A percentile compares a stretch with the other conserved stretches of the same genome.
These are phyloP conservation scores for Aspergillus jensenii DNA, from an alignment of 2,329 filamentous ascomycete species.

Conservation along the genomic window DNA sequence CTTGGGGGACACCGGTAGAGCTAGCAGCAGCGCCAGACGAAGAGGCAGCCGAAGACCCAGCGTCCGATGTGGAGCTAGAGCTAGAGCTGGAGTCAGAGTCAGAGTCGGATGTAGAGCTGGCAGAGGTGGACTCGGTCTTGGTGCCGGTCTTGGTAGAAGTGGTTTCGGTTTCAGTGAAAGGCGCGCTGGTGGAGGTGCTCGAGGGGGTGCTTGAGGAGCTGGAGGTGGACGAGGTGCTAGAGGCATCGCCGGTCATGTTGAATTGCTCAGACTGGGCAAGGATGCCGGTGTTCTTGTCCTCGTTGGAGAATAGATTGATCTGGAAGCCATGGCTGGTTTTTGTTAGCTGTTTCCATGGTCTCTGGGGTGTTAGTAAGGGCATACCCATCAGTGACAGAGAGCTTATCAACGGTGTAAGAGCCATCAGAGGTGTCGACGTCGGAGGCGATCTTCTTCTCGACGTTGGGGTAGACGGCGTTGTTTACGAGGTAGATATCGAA, in stretches of 20 bases:
- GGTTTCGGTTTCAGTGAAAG: conserved; percentile 6
- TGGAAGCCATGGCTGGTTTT: conserved; percentile 36
- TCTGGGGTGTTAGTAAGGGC: neutral
- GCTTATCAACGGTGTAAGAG: conserved; percentile 34
- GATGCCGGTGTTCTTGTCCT: conserved; percentile 37
- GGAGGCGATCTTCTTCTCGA: conserved; percentile 33
- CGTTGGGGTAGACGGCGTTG: conserved; percentile 34
- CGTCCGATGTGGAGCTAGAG: conserved; percentile 12
- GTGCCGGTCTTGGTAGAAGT: neutral
- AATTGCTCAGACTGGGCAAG: conserved; percentile 42
- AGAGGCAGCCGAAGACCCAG: conserved; percentile 9
- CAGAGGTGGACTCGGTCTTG: neutral
- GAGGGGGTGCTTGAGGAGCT: too few species aligned
- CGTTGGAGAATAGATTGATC: conserved; percentile 41
- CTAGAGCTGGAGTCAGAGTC: conserved; percentile 9
- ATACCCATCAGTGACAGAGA: conserved; percentile 29
- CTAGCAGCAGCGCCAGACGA: conserved; percentile 4
- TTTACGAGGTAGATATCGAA: conserved; percentile 45
- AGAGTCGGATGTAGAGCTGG: too few species aligned
- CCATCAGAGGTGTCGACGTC: conserved; percentile 37
- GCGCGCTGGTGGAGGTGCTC: neutral
- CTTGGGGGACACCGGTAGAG: neutral
- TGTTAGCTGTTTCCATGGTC: neutral
- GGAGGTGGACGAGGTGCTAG: conserved; percentile 14
- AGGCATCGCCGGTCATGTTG: conserved; percentile 24